These are phyloP conservation scores for Triticum monococcum DNA, from an alignment of 176 grass and related monocot genomes.

Conservation along the genomic window DNA sequence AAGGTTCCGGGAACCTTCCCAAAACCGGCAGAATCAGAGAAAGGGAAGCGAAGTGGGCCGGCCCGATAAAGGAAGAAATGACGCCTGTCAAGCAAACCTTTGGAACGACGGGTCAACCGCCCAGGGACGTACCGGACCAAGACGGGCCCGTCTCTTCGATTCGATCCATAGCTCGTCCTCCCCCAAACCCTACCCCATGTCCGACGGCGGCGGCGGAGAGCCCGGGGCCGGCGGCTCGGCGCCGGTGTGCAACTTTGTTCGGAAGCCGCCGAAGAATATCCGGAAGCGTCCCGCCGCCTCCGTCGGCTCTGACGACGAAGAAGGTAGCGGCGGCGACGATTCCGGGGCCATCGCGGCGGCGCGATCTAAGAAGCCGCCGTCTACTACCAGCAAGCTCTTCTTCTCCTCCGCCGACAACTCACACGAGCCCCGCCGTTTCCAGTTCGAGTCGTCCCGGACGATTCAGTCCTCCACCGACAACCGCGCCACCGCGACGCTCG, in stretches of 20 bases:
- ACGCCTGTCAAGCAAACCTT: not conserved
- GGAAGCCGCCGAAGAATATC: conserved; percentile 78
- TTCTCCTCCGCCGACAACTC: conserved; percentile 61
- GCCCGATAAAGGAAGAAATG: no score
- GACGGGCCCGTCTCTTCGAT: not conserved
- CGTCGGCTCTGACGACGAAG: conserved; percentile 52
- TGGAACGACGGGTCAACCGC: not conserved
- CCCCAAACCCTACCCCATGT: conserved; percentile 11
- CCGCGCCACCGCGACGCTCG: conserved; percentile 66
- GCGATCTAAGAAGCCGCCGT: conserved; percentile 38
- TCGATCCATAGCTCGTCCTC: not conserved
- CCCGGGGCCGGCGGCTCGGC: conserved; percentile 26
- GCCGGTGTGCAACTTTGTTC: conserved; percentile 63
- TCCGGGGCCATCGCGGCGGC: conserved; percentile 30
- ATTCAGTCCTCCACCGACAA: conserved; percentile 78
- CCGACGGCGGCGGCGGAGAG: conserved; percentile 23
- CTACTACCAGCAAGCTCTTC: conserved; percentile 50
- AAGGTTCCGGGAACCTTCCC: no score
- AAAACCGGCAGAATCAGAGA: no score
- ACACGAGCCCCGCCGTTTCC: conserved; percentile 44
- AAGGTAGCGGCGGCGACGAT: conserved; percentile 5
- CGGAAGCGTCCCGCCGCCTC: conserved; percentile 54
- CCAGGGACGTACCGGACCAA: not conserved
- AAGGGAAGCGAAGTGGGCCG: no score
- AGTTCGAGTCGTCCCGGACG: conserved; percentile 74